These are phyloP conservation scores for Rhododendron ferrugineum DNA, from an alignment of 148 eudicot genomes.

Conservation along the genomic window DNA sequence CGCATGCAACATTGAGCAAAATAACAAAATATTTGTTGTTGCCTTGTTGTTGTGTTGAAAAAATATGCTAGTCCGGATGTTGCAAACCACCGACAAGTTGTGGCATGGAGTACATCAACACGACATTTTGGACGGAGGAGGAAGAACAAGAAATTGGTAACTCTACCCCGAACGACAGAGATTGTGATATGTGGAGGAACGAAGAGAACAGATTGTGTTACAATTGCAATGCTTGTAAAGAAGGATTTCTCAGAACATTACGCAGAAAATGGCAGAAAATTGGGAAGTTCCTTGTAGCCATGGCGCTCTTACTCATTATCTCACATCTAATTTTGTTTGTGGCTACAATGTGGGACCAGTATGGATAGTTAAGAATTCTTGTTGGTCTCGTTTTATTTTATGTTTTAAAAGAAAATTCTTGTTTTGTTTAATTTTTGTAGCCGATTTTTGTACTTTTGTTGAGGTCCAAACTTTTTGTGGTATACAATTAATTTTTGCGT, in stretches of 20 bases:
- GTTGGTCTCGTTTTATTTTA: not conserved
- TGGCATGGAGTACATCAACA: conserved; percentile 33
- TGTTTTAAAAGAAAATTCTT: too few species aligned
- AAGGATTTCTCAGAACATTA: conserved; percentile 19
- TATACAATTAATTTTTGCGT: too few species aligned
- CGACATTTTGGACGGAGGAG: conserved; percentile 26
- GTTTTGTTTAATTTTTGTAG: too few species aligned
- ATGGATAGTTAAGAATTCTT: conserved; percentile 5
- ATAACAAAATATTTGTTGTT: not conserved
- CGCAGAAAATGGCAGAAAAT: conserved; percentile 27
- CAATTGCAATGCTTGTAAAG: conserved; percentile 27
- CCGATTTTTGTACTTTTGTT: too few species aligned
- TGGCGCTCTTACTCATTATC: conserved; percentile 22
- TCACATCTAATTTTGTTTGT: conserved; percentile 26
- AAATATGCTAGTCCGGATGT: conserved; percentile 29
- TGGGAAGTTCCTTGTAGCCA: conserved; percentile 26
- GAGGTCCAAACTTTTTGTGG: too few species aligned
- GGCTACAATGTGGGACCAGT: conserved; percentile 22
- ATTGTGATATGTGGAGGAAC: conserved; percentile 38
- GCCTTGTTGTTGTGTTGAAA: not conserved
- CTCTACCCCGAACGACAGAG: not conserved
- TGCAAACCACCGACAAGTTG: conserved; percentile 36
- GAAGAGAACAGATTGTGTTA: conserved; percentile 22
- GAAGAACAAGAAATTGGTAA: not conserved
- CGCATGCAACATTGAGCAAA: not conserved